A percentile compares a stretch with the other conserved stretches of the same genome.
Evolutionary conservation across 768 basidiomycete genomes (phyloP).

Genomic region (Russula olivacea): DNA sequence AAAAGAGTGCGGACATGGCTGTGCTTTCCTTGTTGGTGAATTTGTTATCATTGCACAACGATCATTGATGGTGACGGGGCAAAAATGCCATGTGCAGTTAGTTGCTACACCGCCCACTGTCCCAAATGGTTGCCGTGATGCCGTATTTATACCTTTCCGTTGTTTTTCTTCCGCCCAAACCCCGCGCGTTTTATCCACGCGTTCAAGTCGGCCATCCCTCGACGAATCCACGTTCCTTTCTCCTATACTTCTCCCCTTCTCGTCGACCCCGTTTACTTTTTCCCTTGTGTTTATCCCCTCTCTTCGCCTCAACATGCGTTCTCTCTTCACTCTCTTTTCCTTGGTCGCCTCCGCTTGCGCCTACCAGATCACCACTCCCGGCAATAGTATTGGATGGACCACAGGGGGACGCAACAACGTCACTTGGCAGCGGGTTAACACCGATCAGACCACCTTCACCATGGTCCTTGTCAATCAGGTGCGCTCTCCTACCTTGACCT

Average conservation of each 20-base stretch:
- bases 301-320: slow-evolving; percentile 36
- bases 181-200: background rate
- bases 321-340: slow-evolving; percentile 39
- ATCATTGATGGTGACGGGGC: background rate
- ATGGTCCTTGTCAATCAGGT: slow-evolving; percentile 62
- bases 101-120: background rate
- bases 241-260: background rate
- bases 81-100: background rate
- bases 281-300: background rate
- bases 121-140: background rate
- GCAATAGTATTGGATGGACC: slow-evolving; percentile 47
- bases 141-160: background rate
- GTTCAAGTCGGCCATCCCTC: background rate
- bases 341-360: slow-evolving; percentile 50
- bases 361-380: slow-evolving; percentile 47
- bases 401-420: slow-evolving; percentile 45
- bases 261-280: slow-evolving; percentile 1
- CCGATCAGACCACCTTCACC: slow-evolving; percentile 65
- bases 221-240: slow-evolving; percentile 20
- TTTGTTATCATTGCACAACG: background rate
- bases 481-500: slow-evolving; percentile 21
- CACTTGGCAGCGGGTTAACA: slow-evolving; percentile 57
- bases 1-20: background rate
- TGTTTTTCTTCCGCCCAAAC: background rate
- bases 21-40: background rate